A percentile compares a stretch with the other conserved stretches of the same genome.
Evolutionary conservation across 1,284 basidiomycete species (phyloP).

Genomic region (Xerocomus cyaneibrunnescens): DNA sequence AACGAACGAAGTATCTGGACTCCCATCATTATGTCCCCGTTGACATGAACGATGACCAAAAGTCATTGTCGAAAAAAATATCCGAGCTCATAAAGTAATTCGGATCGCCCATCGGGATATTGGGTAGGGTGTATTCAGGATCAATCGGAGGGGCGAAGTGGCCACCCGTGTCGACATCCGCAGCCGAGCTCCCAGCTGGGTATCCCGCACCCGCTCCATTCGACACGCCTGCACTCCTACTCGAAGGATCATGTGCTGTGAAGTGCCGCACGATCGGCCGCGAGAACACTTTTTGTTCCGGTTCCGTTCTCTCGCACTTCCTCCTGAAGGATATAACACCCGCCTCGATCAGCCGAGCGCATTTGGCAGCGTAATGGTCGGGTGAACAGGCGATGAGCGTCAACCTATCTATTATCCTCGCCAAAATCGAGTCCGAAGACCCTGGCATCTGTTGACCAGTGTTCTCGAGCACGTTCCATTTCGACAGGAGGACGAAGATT

Average conservation of each 20-base stretch:
- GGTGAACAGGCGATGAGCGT: slow-evolving; percentile 35
- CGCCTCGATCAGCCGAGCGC: slow-evolving; percentile 40
- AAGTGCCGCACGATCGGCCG: slow-evolving; percentile 29
- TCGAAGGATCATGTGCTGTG: slow-evolving; percentile 18
- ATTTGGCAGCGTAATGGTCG: slow-evolving; percentile 43
- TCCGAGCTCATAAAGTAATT: slow-evolving; percentile 36
- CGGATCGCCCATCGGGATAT: slow-evolving; percentile 27
- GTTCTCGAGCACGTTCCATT: slow-evolving; percentile 40
- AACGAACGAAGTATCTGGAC: neutral
- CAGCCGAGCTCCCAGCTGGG: slow-evolving; percentile 6
- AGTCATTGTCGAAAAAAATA: slow-evolving; percentile 39
- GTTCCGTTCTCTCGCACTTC: slow-evolving; percentile 27
- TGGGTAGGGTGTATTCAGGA: slow-evolving; percentile 22
- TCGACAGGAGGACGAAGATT: slow-evolving; percentile 41
- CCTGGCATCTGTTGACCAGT: slow-evolving; percentile 37
- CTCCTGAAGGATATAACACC: slow-evolving; percentile 34
- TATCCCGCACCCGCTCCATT: slow-evolving; percentile 23
- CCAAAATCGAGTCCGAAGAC: slow-evolving; percentile 39
- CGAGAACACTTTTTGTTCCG: slow-evolving; percentile 20
- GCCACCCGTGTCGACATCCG: neutral
- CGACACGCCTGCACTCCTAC: slow-evolving; percentile 17
- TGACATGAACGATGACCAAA: slow-evolving; percentile 40
- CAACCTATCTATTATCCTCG: slow-evolving; percentile 36
- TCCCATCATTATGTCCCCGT: slow-evolving; percentile 6
- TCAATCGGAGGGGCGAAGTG: slow-evolving; percentile 10